phyloP scores from a whole-genome alignment of 495 filamentous ascomycete species.

The Saxophila tyrrhenica region DNA sequence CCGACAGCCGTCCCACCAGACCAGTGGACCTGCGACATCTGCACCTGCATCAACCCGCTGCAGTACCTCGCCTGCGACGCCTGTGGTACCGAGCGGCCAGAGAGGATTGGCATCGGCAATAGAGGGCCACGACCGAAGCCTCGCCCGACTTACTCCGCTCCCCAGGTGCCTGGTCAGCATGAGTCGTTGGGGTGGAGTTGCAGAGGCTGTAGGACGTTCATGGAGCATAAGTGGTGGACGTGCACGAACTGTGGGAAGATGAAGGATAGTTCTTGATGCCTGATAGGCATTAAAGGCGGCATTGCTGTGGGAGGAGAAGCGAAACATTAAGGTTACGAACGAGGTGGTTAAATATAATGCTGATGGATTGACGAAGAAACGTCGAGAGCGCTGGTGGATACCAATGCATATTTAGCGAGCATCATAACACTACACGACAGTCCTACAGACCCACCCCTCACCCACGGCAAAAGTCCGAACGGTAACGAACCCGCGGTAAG shows the following conservation, averaged over 20 bases:
- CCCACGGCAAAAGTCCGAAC: no score
- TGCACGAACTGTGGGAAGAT: conserved; percentile 30
- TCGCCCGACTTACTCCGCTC: not conserved
- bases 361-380: no score
- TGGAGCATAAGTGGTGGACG: conserved; percentile 36
- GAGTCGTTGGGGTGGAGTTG: conserved; percentile 31
- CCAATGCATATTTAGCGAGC: no score
- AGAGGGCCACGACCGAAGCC: not conserved
- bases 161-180: not conserved
- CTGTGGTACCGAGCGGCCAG: conserved; percentile 56
- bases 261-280: conserved; percentile 19
- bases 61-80: conserved; percentile 65
- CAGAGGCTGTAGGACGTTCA: conserved; percentile 28
- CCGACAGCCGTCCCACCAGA: conserved; percentile 13
- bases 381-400: no score
- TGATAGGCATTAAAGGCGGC: not conserved
- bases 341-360: no score
- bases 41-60: conserved; percentile 72
- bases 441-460: no score
- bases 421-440: no score
- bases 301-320: not conserved
- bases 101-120: conserved; percentile 2
- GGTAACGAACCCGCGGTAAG: no score
- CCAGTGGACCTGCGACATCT: conserved; percentile 65
- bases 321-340: no score